Base-by-base conservation (phyloP, 2,329 filamentous ascomycete species). In the Ceratocystis colombiana region DNA sequence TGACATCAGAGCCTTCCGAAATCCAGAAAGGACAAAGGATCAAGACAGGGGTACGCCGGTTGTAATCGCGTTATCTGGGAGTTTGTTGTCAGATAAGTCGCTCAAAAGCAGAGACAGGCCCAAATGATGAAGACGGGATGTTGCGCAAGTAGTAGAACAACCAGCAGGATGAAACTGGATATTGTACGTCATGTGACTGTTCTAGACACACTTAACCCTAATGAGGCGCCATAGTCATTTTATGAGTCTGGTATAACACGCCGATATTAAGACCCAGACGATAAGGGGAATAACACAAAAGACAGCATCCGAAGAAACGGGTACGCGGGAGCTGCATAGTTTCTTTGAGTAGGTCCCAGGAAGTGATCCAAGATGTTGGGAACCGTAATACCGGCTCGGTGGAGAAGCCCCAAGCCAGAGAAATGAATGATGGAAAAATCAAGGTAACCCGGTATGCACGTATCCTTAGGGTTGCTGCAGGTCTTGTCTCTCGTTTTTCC, bases 11-110 rank as follows among this genome's bases (percentile, higher is more conserved):
- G 22, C 41, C 33, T 4, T 37, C 10, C 20, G 15, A 33, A 37
- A 45, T 20, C 59, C 59, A 62, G n/a, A 20, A 46, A 62, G 20
- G 53, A 15, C 53, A 30, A 33, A 57, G 53, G 53, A 33, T 57
- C 53, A 57, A 30, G 22, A 57, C 53, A 57, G 53, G 53, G 25
- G 15, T 28, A 15, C 1, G 22, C 15, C 17, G 2, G 22, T 30
- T 6, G 25, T 30, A 28, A 33, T 57, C 53, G 25, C 22, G 8
- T 22, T 57, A 57, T 57, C 22, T n/a, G 25, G 25, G 15, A 17
- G 22, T 4, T 57, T 30, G 22, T 10, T 12, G 17, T 28, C 7
- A 17, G 50, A 28, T 15, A 25, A 55, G 20, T 37, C 33, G 33
- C 33, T 48, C 46, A 20, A 48, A n/a, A 48, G 46, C 46, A 50